Base-by-base conservation (phyloP, 306 rosid genomes). In the Myrica gale region DNA sequence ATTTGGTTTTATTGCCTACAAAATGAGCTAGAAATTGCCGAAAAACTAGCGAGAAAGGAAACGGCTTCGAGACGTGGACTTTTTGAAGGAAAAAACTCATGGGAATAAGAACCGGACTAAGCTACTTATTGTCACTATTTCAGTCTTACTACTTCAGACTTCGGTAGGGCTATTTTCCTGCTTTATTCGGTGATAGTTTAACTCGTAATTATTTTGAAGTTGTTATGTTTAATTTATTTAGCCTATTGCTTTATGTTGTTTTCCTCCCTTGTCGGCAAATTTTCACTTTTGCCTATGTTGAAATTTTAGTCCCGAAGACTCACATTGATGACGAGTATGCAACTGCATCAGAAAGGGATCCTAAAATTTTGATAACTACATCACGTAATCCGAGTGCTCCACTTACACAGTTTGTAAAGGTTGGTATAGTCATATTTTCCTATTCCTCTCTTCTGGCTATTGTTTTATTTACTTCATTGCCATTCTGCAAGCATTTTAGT, bases 311-410 rank as follows among this genome's bases (percentile, higher is more conserved):
- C 50, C 97, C 93, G 5, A 95, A 86, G 82, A 80, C 89, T 17
- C 90, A 85, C 78, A 95, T 95, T 32, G 97, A 90, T 76, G 97
- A 92, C 69, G 97, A 95, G 86, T 95, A 95, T 78, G 98, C 98
- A 17, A 77, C 77, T 78, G 89, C 97, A 73, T 73, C 89, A 15
- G 96, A 89, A 74, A 87, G 78, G 12, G 98, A 95, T 84, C 96
- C 97, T 21, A 92, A 88, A 75, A 89, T 92, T 82, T 83, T 95
- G 90, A 61, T 95, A 58, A 92, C 97, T 62, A 95, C 97, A 17
- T 95, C 99, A 19, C 83, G 99, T 80, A 74, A 89, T 86, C 99
- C 99, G 10, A 95, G 97, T 76, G 90, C 87, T 80, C 97, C 99
- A 52, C 91, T 95, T 42, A 87, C 85, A 42, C 97, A 90, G 79